Conservation (phyloP, 441 rosid species). For the Jatropha multifida region DNA sequence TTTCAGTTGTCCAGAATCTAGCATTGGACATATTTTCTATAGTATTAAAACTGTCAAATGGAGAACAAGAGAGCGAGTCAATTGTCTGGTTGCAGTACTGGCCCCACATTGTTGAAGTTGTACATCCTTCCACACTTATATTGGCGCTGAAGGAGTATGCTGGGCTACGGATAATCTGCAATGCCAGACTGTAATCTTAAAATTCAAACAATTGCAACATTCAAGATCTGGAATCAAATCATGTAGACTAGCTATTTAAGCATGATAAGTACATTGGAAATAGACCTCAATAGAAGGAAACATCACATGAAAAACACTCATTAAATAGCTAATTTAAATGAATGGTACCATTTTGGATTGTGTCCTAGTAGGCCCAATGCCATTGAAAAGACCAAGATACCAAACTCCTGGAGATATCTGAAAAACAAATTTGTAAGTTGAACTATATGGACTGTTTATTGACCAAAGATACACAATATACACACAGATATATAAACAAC, state of each 20-base stretch:
- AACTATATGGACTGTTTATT: conserved; percentile 15
- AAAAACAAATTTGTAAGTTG: conserved; percentile 23
- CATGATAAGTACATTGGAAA: conserved; percentile 9
- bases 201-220: too few relatives aligned
- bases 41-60: conserved; percentile 38
- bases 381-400: conserved; percentile 93
- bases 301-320: background rate
- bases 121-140: conserved; percentile 87
- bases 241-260: background rate
- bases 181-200: conserved; percentile 16
- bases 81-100: conserved; percentile 87
- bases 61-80: conserved; percentile 60
- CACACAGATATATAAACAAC: background rate
- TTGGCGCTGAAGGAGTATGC: conserved; percentile 78
- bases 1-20: conserved; percentile 31
- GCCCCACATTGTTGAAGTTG: conserved; percentile 72
- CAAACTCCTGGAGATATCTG: conserved; percentile 90
- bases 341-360: conserved; percentile 84
- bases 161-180: conserved; percentile 75
- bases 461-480: background rate
- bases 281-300: conserved; percentile 6
- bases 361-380: conserved; percentile 79
- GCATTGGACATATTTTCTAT: conserved; percentile 27
- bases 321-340: conserved; percentile 10
- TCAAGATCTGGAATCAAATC: too few relatives aligned